Evolutionary conservation across 2,329 filamentous ascomycete genomes (phyloP).

Genomic region (Ophiocordyceps robertsii): DNA sequence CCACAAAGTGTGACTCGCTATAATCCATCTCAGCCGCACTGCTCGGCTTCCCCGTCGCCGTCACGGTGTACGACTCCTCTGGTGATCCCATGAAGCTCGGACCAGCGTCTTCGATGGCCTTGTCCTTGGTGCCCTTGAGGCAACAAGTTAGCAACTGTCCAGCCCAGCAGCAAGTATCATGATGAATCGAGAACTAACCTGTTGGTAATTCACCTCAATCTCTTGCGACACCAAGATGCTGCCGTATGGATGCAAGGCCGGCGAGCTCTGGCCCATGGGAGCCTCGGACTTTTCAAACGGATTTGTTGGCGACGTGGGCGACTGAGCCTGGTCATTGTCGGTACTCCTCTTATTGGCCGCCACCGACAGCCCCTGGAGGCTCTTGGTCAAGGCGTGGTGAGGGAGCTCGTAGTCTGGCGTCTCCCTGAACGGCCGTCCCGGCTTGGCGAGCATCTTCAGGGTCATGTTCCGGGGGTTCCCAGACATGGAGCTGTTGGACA

Average conservation of each 20-base stretch:
- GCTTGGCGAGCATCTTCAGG: background rate
- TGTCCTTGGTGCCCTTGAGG: background rate
- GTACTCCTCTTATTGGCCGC: background rate
- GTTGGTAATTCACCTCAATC: conserved; percentile 35
- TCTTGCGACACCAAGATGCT: conserved; percentile 51
- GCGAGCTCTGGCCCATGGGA: conserved; percentile 4
- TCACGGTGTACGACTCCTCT: background rate
- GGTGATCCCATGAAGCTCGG: background rate
- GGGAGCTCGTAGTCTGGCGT: background rate
- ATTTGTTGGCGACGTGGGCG: background rate
- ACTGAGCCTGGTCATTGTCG: conserved; percentile 33
- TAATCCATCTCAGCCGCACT: background rate
- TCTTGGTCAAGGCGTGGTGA: background rate
- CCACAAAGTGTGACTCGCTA: conserved; percentile 6
- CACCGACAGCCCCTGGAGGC: background rate
- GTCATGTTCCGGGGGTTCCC: background rate
- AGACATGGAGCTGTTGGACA: background rate
- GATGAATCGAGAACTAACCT: conserved; percentile 1
- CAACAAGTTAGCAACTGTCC: background rate
- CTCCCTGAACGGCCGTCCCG: background rate
- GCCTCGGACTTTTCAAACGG: background rate
- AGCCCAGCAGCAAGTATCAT: background rate
- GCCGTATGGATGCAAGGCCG: conserved; percentile 23
- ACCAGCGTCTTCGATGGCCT: background rate
- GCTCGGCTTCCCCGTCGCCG: conserved; percentile 4